These are phyloP conservation scores for Castanea crenata DNA, from an alignment of 306 rosid species.

Conservation along the genomic window DNA sequence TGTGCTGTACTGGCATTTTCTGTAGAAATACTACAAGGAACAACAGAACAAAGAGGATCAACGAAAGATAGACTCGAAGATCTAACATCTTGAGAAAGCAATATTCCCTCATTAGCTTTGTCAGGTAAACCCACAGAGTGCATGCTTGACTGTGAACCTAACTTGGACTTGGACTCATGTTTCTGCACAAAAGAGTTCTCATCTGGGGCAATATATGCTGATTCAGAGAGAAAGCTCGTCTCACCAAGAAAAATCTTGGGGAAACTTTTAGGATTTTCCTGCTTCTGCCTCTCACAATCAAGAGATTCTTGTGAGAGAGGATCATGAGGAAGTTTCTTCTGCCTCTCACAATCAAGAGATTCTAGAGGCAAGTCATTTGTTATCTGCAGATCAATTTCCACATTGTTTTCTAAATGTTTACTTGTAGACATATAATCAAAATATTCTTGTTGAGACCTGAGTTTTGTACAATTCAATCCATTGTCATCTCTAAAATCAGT, in stretches of 20 bases:
- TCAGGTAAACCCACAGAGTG: slow-evolving; percentile 37
- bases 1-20: slow-evolving; percentile 30
- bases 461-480: slow-evolving; percentile 20
- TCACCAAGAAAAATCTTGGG: slow-evolving; percentile 44
- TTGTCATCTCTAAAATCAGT: slow-evolving; percentile 22
- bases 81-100: slow-evolving; percentile 61
- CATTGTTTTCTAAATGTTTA: slow-evolving; percentile 28
- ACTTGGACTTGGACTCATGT: slow-evolving; percentile 34
- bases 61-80: slow-evolving; percentile 58
- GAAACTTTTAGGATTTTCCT: slow-evolving; percentile 25
- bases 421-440: slow-evolving; percentile 28
- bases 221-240: slow-evolving; percentile 87
- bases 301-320: slow-evolving; percentile 18
- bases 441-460: slow-evolving; percentile 28
- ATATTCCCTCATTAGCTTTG: slow-evolving; percentile 32
- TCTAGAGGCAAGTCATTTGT: slow-evolving; percentile 20
- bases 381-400: slow-evolving; percentile 30
- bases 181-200: slow-evolving; percentile 61
- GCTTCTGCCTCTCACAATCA: slow-evolving; percentile 8
- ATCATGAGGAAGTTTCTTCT: slow-evolving; percentile 30
- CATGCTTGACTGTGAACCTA: slow-evolving; percentile 54
- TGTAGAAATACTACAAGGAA: slow-evolving; percentile 76
- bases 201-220: slow-evolving; percentile 70
- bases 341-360: slow-evolving; percentile 36
- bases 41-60: slow-evolving; percentile 90